phyloP scores from a whole-genome alignment of 768 basidiomycete species.

The Mycena metata region DNA sequence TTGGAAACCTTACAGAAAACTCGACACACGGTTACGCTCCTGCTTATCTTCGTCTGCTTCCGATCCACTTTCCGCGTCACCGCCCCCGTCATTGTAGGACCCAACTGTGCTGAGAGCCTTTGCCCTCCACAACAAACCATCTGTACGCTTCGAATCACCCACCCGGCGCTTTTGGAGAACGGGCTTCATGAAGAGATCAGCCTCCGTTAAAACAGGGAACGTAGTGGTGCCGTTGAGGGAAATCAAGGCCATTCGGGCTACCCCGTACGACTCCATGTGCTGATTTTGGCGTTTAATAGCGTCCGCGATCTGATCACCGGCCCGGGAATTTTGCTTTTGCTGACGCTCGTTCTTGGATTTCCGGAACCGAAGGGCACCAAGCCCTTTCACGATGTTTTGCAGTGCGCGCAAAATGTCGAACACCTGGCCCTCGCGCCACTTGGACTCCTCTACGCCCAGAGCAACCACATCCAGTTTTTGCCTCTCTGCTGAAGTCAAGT shows the following conservation, averaged over 20 bases:
- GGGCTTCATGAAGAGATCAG: not conserved
- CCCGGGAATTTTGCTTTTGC: slow-evolving; percentile 10
- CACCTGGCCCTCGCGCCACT: slow-evolving; percentile 19
- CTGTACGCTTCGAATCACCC: not conserved
- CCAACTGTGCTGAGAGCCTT: not conserved
- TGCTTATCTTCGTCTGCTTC: too few relatives aligned
- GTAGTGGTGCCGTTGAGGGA: not conserved
- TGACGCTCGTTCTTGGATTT: slow-evolving; percentile 10
- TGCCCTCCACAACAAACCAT: not conserved
- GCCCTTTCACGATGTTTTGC: not conserved
- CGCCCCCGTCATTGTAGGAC: not conserved
- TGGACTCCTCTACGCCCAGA: slow-evolving; percentile 4
- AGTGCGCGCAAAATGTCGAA: slow-evolving; percentile 12
- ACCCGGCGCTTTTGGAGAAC: not conserved
- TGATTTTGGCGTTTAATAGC: too few relatives aligned
- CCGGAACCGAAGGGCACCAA: not conserved
- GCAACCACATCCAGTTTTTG: not conserved
- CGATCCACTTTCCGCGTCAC: not conserved
- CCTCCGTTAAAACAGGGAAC: not conserved
- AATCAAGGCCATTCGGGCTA: too few relatives aligned
- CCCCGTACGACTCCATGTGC: too few relatives aligned
- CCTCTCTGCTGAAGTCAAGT: not conserved
- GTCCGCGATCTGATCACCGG: too few relatives aligned
- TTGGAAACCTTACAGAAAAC: too few relatives aligned
- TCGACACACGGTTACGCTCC: too few relatives aligned